A percentile compares a stretch with the other conserved stretches of the same genome.
Conservation (phyloP, 176 grass and related monocot species). For the bread wheat (Triticum aestivum) region IWGSC_CS_RefSeq_v2.1 NC_057801.1:120806348-120806847, state of each 20-base stretch:
- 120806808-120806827: not conserved
- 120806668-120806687: not conserved
- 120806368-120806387: not conserved
- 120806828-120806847: not conserved
- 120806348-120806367: not conserved
- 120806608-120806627: not conserved
- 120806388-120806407: not conserved
- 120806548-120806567: conserved; percentile 1
- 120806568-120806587: not conserved
- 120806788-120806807: not conserved
- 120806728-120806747: no score
- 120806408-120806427: not conserved
- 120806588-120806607: not conserved
- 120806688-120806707: not conserved
- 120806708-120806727: no score
- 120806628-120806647: not conserved
- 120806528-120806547: not conserved
- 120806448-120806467: not conserved
- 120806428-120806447: not conserved
- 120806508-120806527: no score
- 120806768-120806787: not conserved
- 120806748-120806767: not conserved
- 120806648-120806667: not conserved
- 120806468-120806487: not conserved
- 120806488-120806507: not conserved